Conservation (phyloP, 768 basidiomycete species). For the Albatrellus ellisii region DNA sequence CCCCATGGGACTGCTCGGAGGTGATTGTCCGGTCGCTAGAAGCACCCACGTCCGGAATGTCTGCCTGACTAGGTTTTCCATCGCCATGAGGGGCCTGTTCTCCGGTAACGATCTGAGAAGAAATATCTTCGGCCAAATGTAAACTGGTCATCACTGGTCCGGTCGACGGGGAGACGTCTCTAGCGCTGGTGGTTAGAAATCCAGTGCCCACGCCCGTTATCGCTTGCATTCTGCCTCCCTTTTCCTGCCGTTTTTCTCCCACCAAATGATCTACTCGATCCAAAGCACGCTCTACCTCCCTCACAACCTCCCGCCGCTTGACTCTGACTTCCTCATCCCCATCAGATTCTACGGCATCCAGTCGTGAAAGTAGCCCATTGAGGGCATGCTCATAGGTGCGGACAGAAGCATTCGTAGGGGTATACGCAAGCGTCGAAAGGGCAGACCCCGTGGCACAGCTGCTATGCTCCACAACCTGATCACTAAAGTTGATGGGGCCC, state of each 20-base stretch:
- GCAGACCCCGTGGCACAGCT: slow-evolving; percentile 11
- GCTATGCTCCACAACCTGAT: slow-evolving; percentile 11
- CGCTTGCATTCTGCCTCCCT: neutral
- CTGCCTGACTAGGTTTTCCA: no score
- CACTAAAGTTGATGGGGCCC: no score
- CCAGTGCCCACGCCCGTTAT: neutral
- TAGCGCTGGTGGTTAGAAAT: neutral
- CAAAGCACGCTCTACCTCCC: slow-evolving; percentile 47
- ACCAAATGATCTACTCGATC: slow-evolving; percentile 29
- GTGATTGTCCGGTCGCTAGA: no score
- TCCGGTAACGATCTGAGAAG: no score
- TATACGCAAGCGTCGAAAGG: slow-evolving; percentile 46
- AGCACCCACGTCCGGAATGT: no score
- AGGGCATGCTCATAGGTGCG: slow-evolving; percentile 53
- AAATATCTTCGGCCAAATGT: no score
- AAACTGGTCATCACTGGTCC: no score
- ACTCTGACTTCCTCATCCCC: slow-evolving; percentile 42
- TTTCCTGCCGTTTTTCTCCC: neutral
- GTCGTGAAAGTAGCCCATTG: slow-evolving; percentile 44
- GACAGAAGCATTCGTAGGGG: slow-evolving; percentile 42
- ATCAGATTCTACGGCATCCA: slow-evolving; percentile 57
- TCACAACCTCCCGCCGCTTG: slow-evolving; percentile 37
- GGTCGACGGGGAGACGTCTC: no score
- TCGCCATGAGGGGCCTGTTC: no score
- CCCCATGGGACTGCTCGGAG: no score